Evolutionary conservation across 257 asterid species (phyloP), one percentile per base, ranked within the genome.

Genomic region (Solanum clarkiae): DNA sequence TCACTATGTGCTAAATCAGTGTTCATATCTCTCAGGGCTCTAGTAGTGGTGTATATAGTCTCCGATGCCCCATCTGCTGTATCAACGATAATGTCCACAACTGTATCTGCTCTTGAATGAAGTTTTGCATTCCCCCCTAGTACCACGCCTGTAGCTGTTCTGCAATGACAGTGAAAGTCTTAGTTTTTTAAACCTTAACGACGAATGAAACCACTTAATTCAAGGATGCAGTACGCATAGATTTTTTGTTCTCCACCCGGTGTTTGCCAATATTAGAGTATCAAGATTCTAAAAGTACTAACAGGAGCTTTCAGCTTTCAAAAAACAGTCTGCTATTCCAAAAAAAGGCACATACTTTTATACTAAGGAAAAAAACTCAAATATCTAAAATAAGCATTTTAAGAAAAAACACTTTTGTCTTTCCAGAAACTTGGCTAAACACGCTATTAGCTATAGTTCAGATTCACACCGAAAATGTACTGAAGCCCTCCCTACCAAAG

Each of bases 21-120:
- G 86, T 87, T 91, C 90, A 94, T 92, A 20, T 89, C 91, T 86
- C 65, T 93, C 95, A 96, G 87, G 75, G 98, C 97, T 84, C 85
- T 80, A 0, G 98, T 93, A 7, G 98, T 87, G 80, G 80, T 90
- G 85, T 92, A 81, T 84, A 96, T 86, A 7, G 98, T 93, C 71
- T 85, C 85, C 0, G 98, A 92, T 18, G 99, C 98, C 12, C 86
- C 93, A 63, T 96, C 94, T 14, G 98, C 96, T 24, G 98, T 94
- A 55, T 93, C 94, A 29, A 96, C 90, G 9, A 96, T 88, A 42
- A 96, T 90, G 88, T 92, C 91, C 55, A 93, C 88, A 80, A 96
- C 92, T 14, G 85, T 92, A 81, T 88, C 87, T 2, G 97, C 94
- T 79, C 91, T 89, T 0, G 95, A 90, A 84, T 89, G 93, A 84